Base-by-base conservation (phyloP, 495 filamentous ascomycete species). In the Baudoinia panamericana region DNA sequence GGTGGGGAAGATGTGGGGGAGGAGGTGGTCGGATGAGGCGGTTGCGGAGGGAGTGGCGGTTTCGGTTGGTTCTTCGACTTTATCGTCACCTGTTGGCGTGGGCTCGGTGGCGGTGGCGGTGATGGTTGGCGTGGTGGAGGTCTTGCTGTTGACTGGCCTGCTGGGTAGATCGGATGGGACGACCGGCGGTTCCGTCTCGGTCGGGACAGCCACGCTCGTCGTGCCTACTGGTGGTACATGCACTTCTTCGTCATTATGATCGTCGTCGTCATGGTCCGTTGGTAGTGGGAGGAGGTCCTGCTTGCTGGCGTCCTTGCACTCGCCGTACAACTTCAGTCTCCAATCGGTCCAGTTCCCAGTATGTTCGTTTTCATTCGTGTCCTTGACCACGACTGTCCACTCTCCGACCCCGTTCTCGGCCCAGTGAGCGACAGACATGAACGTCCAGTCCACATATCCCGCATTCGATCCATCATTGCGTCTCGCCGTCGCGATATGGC, bases 391-490 rank as follows among this genome's bases (percentile, higher is more conserved):
- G 41, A 97, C 70, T 1, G 80, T 87, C 90, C 90, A 97, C 16
- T 68, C 81, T 15, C 90, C 90, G 43, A 84, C 58, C 30, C 86
- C 84, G 32, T 74, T 71, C 64, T 96, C 90, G 35, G 88, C 92
- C 84, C 85, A 97, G 58, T 97, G 92, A 52, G 76, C 85, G 34
- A 97, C 92, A 43, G 75, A 84, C 90, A 96, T 96, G 49, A 97
- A 97, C 1, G 90, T 94, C 90, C 90, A 97, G 63, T 97, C 84
- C 26, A 75, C 66, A 54, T 96, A 97, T n/a, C 90, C 90, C 27
- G 58, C 59, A 1, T 59, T 51, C 28, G 65, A 69, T 0, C 66
- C 62, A 56, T 97, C 90, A 17, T 65, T 52, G 20, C 63, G 64
- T 39, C 90, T 76, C 1, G 75, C 65, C 13, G 78, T 78, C 33